Conservation (phyloP, 1,284 basidiomycete species). For the Malassezia brasiliensis region DNA sequence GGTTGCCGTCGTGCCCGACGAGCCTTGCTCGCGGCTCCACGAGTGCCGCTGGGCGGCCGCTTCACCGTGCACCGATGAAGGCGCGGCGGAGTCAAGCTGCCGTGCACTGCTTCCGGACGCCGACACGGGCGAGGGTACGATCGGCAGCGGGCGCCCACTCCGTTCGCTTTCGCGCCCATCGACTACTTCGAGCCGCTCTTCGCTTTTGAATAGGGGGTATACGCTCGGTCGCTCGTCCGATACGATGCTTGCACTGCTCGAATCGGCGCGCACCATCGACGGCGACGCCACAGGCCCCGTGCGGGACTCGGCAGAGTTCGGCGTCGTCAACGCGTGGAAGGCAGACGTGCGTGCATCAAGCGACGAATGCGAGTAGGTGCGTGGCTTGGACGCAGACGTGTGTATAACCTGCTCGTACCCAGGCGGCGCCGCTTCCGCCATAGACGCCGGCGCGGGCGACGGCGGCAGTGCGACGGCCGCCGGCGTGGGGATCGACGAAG, state of each 20-base stretch:
- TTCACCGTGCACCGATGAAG: not conserved
- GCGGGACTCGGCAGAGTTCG: not conserved
- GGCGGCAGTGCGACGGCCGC: no score
- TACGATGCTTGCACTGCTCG: not conserved
- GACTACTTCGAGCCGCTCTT: not conserved
- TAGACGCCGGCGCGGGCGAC: no score
- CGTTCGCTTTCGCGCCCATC: not conserved
- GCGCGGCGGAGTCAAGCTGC: not conserved
- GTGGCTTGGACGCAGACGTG: not conserved
- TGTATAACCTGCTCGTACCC: not conserved
- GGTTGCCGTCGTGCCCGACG: not conserved
- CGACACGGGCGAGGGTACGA: not conserved
- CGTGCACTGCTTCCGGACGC: not conserved
- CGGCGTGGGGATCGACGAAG: not conserved
- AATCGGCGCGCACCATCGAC: not conserved
- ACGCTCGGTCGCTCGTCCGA: conserved; percentile 1
- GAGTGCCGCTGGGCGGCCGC: not conserved
- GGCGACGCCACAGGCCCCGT: not conserved
- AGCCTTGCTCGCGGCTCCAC: not conserved
- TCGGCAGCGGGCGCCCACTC: not conserved
- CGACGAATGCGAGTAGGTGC: not conserved
- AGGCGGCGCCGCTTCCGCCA: not conserved
- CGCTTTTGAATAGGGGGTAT: conserved; percentile 12
- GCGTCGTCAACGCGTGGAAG: not conserved
- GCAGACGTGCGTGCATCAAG: not conserved